A percentile compares a stretch with the other conserved stretches of the same genome.
Evolutionary conservation across 345 rosid genomes (phyloP).

Genomic region (Gossypium arboreum): DNA sequence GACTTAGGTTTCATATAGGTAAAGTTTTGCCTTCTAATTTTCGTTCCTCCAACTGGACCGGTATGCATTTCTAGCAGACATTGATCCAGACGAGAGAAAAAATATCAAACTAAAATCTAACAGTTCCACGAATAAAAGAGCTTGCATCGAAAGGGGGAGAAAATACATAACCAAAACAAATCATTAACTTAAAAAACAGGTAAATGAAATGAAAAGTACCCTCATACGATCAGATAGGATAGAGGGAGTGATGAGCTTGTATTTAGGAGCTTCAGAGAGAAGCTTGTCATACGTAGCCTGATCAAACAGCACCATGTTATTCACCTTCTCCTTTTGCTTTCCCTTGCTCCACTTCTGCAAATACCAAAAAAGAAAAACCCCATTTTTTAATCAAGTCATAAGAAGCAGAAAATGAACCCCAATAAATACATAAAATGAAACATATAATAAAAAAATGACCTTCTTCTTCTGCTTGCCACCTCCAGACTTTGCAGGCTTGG

Average conservation of each 20-base stretch:
- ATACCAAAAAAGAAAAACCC: background rate
- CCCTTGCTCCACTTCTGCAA: slow-evolving; percentile 87
- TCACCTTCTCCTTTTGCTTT: slow-evolving; percentile 91
- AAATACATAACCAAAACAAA: background rate
- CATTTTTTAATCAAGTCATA: background rate
- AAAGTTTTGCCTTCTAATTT: too few relatives aligned
- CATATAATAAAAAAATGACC: slow-evolving; percentile 26
- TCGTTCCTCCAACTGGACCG: too few relatives aligned
- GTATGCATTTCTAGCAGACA: too few relatives aligned
- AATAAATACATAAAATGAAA: background rate
- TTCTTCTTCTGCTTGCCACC: slow-evolving; percentile 84
- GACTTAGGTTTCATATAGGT: too few relatives aligned
- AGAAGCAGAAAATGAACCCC: background rate
- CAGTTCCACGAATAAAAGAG: background rate
- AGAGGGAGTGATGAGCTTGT: slow-evolving; percentile 79
- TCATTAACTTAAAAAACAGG: background rate
- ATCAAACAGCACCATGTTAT: slow-evolving; percentile 87
- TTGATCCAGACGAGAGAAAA: background rate
- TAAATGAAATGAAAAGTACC: slow-evolving; percentile 30
- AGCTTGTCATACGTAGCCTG: slow-evolving; percentile 82
- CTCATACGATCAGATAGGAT: slow-evolving; percentile 76
- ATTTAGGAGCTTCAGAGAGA: slow-evolving; percentile 71
- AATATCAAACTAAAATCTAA: background rate
- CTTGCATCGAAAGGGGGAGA: background rate
- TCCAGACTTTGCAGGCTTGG: slow-evolving; percentile 69